Evolutionary conservation across 331 rosid genomes (phyloP).

Genomic region (Quercus lobata): DNA sequence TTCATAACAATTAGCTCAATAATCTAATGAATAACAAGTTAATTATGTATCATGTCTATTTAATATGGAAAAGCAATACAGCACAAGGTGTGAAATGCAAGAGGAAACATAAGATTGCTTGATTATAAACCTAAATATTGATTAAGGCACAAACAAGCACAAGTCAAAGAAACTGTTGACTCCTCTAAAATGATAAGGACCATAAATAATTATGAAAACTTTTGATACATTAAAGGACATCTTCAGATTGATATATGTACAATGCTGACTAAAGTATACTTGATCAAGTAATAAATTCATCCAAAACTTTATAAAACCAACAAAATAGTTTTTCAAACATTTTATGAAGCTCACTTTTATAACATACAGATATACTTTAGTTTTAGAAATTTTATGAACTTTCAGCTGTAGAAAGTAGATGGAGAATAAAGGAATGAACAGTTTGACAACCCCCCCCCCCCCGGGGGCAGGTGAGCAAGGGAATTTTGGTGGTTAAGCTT

Average conservation of each 20-base stretch:
- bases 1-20: constrained; percentile 11
- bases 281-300: too few relatives aligned
- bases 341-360: too few relatives aligned
- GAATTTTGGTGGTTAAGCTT: background rate
- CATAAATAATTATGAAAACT: background rate
- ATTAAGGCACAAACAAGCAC: background rate
- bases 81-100: background rate
- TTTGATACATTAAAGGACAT: background rate
- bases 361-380: too few relatives aligned
- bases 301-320: too few relatives aligned
- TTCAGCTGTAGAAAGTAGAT: background rate
- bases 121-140: background rate
- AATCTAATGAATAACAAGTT: constrained; percentile 3
- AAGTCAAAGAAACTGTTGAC: background rate
- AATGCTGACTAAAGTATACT: too few relatives aligned
- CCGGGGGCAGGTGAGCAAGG: background rate
- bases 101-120: background rate
- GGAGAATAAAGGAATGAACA: background rate
- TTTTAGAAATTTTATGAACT: background rate
- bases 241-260: too few relatives aligned
- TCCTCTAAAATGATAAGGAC: background rate
- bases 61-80: background rate
- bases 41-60: background rate
- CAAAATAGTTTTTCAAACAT: too few relatives aligned
- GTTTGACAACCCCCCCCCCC: background rate